phyloP scores from a whole-genome alignment of 73 alveolate species.

The Stentor roeselii region DNA sequence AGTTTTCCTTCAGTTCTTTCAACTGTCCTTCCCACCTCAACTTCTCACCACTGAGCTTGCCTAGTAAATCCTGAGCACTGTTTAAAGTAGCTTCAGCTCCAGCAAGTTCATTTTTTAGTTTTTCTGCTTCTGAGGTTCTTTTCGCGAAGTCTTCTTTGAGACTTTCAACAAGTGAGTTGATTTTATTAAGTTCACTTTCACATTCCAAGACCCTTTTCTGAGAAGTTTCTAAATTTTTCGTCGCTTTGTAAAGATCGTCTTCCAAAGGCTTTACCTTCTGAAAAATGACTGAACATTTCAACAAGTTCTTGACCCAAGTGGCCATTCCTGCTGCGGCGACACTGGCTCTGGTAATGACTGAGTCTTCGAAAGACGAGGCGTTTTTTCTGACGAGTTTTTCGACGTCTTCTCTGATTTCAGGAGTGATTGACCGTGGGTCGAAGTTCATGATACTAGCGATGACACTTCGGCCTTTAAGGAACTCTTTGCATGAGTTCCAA shows the following conservation, averaged over 20 bases:
- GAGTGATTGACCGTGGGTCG: conserved; percentile 84
- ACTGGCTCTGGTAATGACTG: conserved; percentile 74
- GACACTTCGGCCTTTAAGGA: conserved; percentile 83
- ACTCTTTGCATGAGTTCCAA: conserved; percentile 92
- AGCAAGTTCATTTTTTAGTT: conserved; percentile 66
- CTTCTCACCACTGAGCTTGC: conserved; percentile 98
- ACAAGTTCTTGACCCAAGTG: conserved; percentile 97
- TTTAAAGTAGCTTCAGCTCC: conserved; percentile 75
- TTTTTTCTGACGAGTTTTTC: conserved; percentile 68
- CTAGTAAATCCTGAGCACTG: conserved; percentile 89
- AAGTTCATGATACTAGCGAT: conserved; percentile 81
- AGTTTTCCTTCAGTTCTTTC: conserved; percentile 34
- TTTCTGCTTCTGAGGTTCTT: conserved; percentile 94
- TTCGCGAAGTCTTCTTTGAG: conserved; percentile 84
- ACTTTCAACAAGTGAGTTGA: conserved; percentile 79
- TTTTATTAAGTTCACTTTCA: conserved; percentile 72
- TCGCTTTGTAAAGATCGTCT: conserved; percentile 81
- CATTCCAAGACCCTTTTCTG: conserved; percentile 84
- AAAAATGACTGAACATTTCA: conserved; percentile 92
- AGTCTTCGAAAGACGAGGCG: conserved; percentile 65
- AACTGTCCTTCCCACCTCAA: conserved; percentile 96
- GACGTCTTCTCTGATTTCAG: conserved; percentile 78
- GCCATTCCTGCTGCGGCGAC: conserved; percentile 98
- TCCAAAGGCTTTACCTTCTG: conserved; percentile 97
- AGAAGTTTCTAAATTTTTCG: conserved; percentile 69